Percentiles rank a stretch among this genome's conserved stretches.
Evolutionary conservation across 805 yeast genomes (phyloP).

Genomic region (Candida nemodendra): DNA sequence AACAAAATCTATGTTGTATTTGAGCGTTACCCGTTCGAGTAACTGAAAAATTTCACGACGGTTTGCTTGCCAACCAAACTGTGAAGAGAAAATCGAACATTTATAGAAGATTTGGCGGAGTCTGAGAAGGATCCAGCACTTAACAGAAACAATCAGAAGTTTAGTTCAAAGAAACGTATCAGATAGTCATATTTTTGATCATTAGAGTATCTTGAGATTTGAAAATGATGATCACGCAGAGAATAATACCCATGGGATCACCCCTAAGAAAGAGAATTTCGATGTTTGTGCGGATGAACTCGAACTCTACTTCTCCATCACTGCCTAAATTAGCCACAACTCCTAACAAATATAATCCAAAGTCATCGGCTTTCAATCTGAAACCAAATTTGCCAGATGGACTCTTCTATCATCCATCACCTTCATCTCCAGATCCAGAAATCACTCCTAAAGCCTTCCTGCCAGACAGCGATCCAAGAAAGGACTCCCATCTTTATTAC

Average conservation of each 20-base stretch:
- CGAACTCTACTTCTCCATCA: slow-evolving; percentile 7
- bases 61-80: background rate
- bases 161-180: too few relatives aligned
- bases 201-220: too few relatives aligned
- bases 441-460: slow-evolving; percentile 36
- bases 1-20: too few relatives aligned
- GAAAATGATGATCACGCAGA: too few relatives aligned
- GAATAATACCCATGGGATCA: too few relatives aligned
- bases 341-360: slow-evolving; percentile 36
- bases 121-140: too few relatives aligned
- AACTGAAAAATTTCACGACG: slow-evolving; percentile 1
- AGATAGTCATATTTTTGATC: too few relatives aligned
- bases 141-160: too few relatives aligned
- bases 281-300: slow-evolving; percentile 4
- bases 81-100: too few relatives aligned
- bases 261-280: background rate
- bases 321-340: slow-evolving; percentile 31
- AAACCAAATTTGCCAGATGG: slow-evolving; percentile 35
- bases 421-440: slow-evolving; percentile 32
- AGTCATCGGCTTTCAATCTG: slow-evolving; percentile 37
- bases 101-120: too few relatives aligned
- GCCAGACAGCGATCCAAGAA: slow-evolving; percentile 33
- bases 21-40: slow-evolving; percentile 3
- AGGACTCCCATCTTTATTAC: slow-evolving; percentile 24
- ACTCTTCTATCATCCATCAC: slow-evolving; percentile 36